Percentiles rank a stretch among this genome's conserved stretches.
Evolutionary conservation across 2,329 filamentous ascomycete species (phyloP).

Genomic region (Talaromyces sp.): DNA sequence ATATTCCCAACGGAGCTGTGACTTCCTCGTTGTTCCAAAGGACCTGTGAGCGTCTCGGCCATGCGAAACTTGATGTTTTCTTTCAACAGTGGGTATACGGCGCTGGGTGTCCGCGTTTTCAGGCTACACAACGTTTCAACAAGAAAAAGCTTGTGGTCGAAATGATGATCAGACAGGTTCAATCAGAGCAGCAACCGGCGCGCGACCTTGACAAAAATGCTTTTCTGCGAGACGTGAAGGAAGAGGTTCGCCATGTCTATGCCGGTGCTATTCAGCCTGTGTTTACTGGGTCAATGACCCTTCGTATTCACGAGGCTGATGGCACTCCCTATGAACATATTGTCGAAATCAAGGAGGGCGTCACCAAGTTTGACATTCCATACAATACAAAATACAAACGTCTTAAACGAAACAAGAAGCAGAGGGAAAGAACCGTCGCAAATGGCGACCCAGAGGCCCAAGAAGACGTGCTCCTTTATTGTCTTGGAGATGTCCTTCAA

Average conservation of each 20-base stretch:
- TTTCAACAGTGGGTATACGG: slow-evolving; percentile 92
- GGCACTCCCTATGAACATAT: slow-evolving; percentile 98
- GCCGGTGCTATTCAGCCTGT: slow-evolving; percentile 72
- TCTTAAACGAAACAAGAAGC: slow-evolving; percentile 80
- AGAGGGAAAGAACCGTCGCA: slow-evolving; percentile 74
- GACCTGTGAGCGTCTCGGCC: slow-evolving; percentile 84
- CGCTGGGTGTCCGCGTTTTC: slow-evolving; percentile 84
- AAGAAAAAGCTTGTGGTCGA: slow-evolving; percentile 97
- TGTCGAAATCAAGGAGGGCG: slow-evolving; percentile 86
- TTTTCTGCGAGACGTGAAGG: slow-evolving; percentile 84
- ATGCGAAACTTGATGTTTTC: slow-evolving; percentile 84
- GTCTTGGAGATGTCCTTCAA: slow-evolving; percentile 86
- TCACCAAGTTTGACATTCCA: slow-evolving; percentile 86
- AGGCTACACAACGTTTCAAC: slow-evolving; percentile 88
- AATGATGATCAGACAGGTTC: slow-evolving; percentile 81
- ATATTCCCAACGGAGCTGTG: slow-evolving; percentile 70
- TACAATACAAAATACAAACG: slow-evolving; percentile 99
- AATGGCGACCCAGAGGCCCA: slow-evolving; percentile 68
- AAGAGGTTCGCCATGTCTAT: slow-evolving; percentile 70
- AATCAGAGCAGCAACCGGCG: slow-evolving; percentile 59
- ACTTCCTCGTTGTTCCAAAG: slow-evolving; percentile 77
- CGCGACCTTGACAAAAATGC: slow-evolving; percentile 68
- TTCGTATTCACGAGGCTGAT: slow-evolving; percentile 96
- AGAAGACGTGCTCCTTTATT: slow-evolving; percentile 85
- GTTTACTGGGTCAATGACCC: slow-evolving; percentile 96